Percentiles rank a stretch among this genome's conserved stretches.
phyloP scores from a whole-genome alignment of 257 asterid species.

The Primulina huaijiensis region DNA sequence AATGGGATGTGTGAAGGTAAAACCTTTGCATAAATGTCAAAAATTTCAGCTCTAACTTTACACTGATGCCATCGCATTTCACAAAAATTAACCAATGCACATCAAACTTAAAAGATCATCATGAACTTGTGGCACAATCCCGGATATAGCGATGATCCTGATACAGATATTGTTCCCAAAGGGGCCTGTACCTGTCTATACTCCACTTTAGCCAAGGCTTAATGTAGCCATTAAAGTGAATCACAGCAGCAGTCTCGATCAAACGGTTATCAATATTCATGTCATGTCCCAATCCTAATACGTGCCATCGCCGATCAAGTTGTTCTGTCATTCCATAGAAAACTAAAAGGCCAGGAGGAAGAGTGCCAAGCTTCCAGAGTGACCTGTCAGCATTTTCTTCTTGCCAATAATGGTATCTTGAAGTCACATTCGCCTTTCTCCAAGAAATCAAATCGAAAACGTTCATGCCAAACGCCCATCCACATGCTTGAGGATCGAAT shows the following conservation, averaged over 20 bases:
- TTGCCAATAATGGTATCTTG: slow-evolving; percentile 68
- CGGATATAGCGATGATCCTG: slow-evolving; percentile 54
- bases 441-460: slow-evolving; percentile 76
- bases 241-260: slow-evolving; percentile 81
- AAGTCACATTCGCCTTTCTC: slow-evolving; percentile 73
- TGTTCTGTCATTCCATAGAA: slow-evolving; percentile 83
- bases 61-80: slow-evolving; percentile 30
- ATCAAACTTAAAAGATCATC: slow-evolving; percentile 26
- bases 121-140: slow-evolving; percentile 63
- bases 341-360: slow-evolving; percentile 80
- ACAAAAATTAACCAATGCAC: slow-evolving; percentile 5
- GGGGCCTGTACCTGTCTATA: slow-evolving; percentile 67
- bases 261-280: slow-evolving; percentile 58
- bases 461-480: slow-evolving; percentile 94
- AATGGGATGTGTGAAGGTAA: slow-evolving; percentile 17
- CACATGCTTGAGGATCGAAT: slow-evolving; percentile 88
- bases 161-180: slow-evolving; percentile 76
- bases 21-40: slow-evolving; percentile 39
- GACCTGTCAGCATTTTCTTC: slow-evolving; percentile 52
- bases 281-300: slow-evolving; percentile 79
- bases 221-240: slow-evolving; percentile 85
- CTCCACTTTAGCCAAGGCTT: slow-evolving; percentile 91
- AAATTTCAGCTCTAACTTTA: slow-evolving; percentile 49
- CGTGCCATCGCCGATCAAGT: slow-evolving; percentile 89
- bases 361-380: slow-evolving; percentile 84